Evolutionary conservation across 2,329 filamentous ascomycete genomes (phyloP), one percentile per base, ranked within the genome.

Genomic region (Nectriaceae sp.): DNA sequence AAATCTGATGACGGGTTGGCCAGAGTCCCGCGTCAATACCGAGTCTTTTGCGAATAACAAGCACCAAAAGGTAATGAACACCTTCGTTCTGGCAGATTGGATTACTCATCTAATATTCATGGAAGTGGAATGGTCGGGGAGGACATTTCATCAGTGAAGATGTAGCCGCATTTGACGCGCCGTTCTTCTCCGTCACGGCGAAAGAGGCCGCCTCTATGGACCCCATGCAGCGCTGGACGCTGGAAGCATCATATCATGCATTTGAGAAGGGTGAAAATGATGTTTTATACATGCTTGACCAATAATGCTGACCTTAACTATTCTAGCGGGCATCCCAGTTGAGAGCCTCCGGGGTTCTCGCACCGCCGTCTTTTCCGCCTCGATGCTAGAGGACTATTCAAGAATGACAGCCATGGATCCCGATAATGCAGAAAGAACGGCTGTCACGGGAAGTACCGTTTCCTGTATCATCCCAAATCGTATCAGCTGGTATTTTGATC

Each of bases 291-390:
- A 13, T 6, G 6, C 24, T 29, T 13, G 24, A 13, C 24, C 24
- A 29, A 29, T 6, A 13, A 29, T 29, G 13, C 13, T 29, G 24
- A 29, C 24, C 6, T 29, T 29, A 13, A 13, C 13, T 6, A 13
- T 13, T 29, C 6, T 50, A 41, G 70, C 70, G 8, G 70, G 70
- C 5, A 59, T 73, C 5, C 40, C 65, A 2, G 37, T 64, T 1
- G 59, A 67, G 10, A 54, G 15, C 4, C 54, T 71, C 8, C 60
- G 44, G 21, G 64, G 63, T 8, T 62, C 61, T 3, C 53, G 50
- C 5, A 70, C 65, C 0, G 66, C 64, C 3, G 69, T 72, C 2
- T 72, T 71, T 42, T 64, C 67, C 3, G 70, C 70, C 2, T 66
- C 65, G 1, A 69, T 72, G 61, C 59, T 65, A 3, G 65, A 68